Evolutionary conservation across 768 basidiomycete genomes (phyloP).

Genomic region (Saitozyma podzolica): DNA sequence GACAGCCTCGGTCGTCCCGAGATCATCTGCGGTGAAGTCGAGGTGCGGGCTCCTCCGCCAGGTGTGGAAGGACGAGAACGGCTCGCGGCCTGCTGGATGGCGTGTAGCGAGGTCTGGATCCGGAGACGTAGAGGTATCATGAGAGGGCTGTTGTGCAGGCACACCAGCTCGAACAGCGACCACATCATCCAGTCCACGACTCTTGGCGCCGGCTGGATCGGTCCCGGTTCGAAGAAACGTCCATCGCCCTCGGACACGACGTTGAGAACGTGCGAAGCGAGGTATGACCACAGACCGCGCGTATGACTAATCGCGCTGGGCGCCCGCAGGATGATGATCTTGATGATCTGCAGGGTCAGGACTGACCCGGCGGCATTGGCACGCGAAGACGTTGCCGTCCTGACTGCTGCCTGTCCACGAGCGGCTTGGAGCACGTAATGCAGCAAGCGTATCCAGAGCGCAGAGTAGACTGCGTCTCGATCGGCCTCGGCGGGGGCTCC

Average conservation of each 20-base stretch:
- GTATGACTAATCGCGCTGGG: slow-evolving; percentile 24
- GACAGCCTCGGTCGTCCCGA: background rate
- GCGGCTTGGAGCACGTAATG: slow-evolving; percentile 13
- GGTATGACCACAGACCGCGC: slow-evolving; percentile 33
- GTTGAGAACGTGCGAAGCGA: slow-evolving; percentile 13
- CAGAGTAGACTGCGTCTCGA: slow-evolving; percentile 16
- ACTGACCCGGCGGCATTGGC: slow-evolving; percentile 11
- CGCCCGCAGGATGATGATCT: slow-evolving; percentile 34
- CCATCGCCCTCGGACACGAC: slow-evolving; percentile 22
- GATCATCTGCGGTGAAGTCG: slow-evolving; percentile 14
- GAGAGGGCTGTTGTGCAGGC: slow-evolving; percentile 27
- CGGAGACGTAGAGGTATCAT: slow-evolving; percentile 24
- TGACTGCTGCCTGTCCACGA: background rate
- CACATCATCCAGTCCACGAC: slow-evolving; percentile 36
- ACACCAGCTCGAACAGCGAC: slow-evolving; percentile 33
- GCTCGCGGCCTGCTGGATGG: slow-evolving; percentile 10
- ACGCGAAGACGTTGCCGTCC: background rate
- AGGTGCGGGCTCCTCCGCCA: slow-evolving; percentile 5
- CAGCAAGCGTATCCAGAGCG: slow-evolving; percentile 25
- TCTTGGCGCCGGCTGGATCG: background rate
- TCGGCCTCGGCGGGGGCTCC: slow-evolving; percentile 14
- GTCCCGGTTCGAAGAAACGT: slow-evolving; percentile 10
- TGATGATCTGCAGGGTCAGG: slow-evolving; percentile 36
- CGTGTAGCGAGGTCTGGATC: slow-evolving; percentile 19
- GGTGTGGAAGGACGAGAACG: slow-evolving; percentile 26